These are phyloP conservation scores for Rhinocladiella similis DNA, from an alignment of 2,329 filamentous ascomycete species.

Conservation along the genomic window DNA sequence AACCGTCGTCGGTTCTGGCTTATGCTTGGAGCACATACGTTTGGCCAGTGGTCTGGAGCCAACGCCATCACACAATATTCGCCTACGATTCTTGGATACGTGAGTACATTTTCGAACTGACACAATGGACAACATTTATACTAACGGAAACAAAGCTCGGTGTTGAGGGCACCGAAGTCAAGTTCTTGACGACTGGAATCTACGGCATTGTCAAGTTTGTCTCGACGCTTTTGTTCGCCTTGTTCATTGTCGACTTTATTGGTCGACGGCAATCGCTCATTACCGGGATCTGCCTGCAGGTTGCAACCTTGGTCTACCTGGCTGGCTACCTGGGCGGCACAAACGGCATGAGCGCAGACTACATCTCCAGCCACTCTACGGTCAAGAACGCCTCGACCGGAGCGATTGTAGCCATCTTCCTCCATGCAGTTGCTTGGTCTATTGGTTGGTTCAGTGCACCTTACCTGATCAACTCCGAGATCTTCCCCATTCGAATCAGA, in stretches of 20 bases:
- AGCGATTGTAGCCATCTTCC: constrained; percentile 1
- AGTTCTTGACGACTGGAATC: constrained; percentile 60
- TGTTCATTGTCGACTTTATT: constrained; percentile 77
- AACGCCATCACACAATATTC: no score
- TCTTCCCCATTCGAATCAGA: no score
- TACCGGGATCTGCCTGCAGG: constrained; percentile 48
- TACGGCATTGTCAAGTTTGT: constrained; percentile 74
- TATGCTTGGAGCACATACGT: no score
- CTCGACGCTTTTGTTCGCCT: constrained; percentile 65
- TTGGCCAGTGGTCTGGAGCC: no score
- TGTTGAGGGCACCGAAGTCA: no score
- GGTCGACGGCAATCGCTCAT: constrained; percentile 63
- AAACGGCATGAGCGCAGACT: constrained; percentile 34
- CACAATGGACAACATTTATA: no score
- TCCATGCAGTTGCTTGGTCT: background rate
- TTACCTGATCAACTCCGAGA: no score
- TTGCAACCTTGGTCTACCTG: constrained; percentile 54
- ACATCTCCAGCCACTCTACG: background rate
- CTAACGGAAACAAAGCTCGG: no score
- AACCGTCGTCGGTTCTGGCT: no score
- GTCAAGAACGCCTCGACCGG: background rate
- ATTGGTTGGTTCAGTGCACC: no score
- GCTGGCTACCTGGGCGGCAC: constrained; percentile 45
- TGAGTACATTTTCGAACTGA: no score
- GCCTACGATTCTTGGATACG: no score